These are phyloP conservation scores for Boletus barrowsii DNA, from an alignment of 768 basidiomycete species.

Conservation along the genomic window DNA sequence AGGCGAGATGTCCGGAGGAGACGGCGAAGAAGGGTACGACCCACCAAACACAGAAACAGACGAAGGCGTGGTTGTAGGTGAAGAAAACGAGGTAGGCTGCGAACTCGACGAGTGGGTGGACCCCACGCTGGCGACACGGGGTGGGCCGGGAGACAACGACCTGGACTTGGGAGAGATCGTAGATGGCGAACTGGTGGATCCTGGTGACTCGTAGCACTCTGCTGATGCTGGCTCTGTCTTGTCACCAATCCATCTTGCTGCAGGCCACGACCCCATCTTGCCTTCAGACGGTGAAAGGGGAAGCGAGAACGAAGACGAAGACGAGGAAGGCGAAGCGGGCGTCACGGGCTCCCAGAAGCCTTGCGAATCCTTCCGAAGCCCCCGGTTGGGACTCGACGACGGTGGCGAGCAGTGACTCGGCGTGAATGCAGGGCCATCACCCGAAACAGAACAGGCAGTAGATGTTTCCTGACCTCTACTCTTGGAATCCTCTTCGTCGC, in stretches of 20 bases:
- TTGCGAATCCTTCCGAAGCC: constrained; percentile 23
- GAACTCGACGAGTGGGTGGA: constrained; percentile 14
- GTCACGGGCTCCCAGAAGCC: constrained; percentile 27
- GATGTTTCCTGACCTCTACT: not conserved
- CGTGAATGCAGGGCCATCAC: constrained; percentile 1
- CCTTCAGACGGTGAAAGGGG: constrained; percentile 15
- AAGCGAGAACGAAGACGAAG: constrained; percentile 18
- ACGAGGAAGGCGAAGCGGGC: constrained; percentile 16
- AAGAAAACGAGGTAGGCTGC: constrained; percentile 2
- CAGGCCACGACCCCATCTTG: not conserved
- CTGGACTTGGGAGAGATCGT: constrained; percentile 10
- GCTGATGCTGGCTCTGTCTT: not conserved
- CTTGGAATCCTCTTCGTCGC: constrained; percentile 1
- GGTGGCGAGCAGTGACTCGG: constrained; percentile 11
- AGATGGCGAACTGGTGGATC: not conserved
- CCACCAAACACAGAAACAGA: constrained; percentile 5
- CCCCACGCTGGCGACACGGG: not conserved
- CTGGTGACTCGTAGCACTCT: not conserved
- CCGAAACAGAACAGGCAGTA: not conserved
- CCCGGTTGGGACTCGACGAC: constrained; percentile 5
- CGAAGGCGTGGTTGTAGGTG: constrained; percentile 9
- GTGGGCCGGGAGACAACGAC: constrained; percentile 16
- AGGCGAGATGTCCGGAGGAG: not conserved
- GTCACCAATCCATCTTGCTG: constrained; percentile 6
- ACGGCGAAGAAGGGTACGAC: constrained; percentile 8